Evolutionary conservation across 1,139 yeast species (phyloP), one percentile per base, ranked within the genome.

Genomic region (Geotrichum macrosporum): DNA sequence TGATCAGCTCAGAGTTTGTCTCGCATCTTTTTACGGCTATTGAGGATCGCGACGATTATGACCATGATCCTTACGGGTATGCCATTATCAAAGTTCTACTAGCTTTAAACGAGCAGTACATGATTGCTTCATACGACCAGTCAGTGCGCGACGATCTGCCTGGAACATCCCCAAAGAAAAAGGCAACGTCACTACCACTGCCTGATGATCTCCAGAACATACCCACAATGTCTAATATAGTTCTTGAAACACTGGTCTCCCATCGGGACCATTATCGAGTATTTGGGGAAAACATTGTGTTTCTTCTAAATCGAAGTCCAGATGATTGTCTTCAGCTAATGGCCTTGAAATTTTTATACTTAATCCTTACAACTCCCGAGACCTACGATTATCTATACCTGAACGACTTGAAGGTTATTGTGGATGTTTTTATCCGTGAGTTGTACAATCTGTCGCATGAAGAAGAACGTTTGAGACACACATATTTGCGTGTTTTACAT

Each of bases 361-460:
- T 85, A 50, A 75, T 88, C 0, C 80, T 89, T 65, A 81, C 92
- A 3, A 77, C 84, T 10, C 72, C 80, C 0, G 69, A 70, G 43
- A 80, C 92, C 0, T 70, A 78, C 35, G 84, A 83, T 46, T 74
- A 81, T 52, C 76, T 84, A 46, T 92, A 92, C 62, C 71, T 85
- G 52, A 92, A 92, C 60, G 98, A 92, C 63, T 68, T 89, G 50
- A 80, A 83, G 58, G 94, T 92, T 4, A 73, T 92, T 51, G 79
- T 84, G n/a, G 96, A 88, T 56, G 87, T 92, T 6, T 73, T 89
- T 46, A 73, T 88, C 3, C 70, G 97, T 48, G 96, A 89, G 62
- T 71, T 89, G 48, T 76, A 77, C 54, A 80, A 88, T 60, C 66
- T 87, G 43, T 69, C 81, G 3, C 78, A 74, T 33, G 76, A 75